Percentiles rank a stretch among this genome's conserved stretches.
phyloP scores from a whole-genome alignment of 345 rosid genomes.

The Brassica incana region DNA sequence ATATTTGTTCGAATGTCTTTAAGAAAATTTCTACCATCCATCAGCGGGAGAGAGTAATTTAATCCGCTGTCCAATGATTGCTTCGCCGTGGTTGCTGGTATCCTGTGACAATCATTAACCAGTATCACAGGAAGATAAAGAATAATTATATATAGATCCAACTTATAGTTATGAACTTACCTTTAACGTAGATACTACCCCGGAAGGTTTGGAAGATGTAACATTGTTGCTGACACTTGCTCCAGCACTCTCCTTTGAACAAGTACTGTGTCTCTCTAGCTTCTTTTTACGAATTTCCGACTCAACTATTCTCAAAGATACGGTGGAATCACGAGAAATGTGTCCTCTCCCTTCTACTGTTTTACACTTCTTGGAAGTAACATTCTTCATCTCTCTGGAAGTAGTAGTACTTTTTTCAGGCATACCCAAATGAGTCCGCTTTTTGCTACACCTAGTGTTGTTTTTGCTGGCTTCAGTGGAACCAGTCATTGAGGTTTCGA shows the following conservation, averaged over 20 bases:
- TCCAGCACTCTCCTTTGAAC: constrained; percentile 44
- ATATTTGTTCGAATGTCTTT: constrained; percentile 10
- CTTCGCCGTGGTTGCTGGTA: constrained; percentile 33
- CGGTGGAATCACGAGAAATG: constrained; percentile 51
- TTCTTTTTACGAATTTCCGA: constrained; percentile 45
- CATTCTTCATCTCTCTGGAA: constrained; percentile 31
- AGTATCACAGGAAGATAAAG: constrained; percentile 13
- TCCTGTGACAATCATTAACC: constrained; percentile 33
- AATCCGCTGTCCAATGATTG: constrained; percentile 46
- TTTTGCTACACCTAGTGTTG: constrained; percentile 35
- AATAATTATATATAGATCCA: constrained; percentile 5
- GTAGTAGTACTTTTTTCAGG: constrained; percentile 26
- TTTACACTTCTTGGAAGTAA: constrained; percentile 40
- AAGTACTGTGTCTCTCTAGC: constrained; percentile 38
- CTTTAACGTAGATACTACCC: constrained; percentile 41
- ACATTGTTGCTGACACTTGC: constrained; percentile 34
- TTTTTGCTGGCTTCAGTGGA: constrained; percentile 39
- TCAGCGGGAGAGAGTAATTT: constrained; percentile 52
- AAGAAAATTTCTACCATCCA: constrained; percentile 43
- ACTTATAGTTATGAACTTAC: constrained; percentile 29
- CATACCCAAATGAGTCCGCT: constrained; percentile 37
- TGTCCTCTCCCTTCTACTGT: constrained; percentile 34
- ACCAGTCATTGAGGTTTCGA: constrained; percentile 39
- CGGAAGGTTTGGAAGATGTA: constrained; percentile 40
- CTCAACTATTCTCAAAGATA: constrained; percentile 39